Evolutionary conservation across 1,284 basidiomycete species (phyloP).

Genomic region (Exobasidium cylindrosporum): DNA sequence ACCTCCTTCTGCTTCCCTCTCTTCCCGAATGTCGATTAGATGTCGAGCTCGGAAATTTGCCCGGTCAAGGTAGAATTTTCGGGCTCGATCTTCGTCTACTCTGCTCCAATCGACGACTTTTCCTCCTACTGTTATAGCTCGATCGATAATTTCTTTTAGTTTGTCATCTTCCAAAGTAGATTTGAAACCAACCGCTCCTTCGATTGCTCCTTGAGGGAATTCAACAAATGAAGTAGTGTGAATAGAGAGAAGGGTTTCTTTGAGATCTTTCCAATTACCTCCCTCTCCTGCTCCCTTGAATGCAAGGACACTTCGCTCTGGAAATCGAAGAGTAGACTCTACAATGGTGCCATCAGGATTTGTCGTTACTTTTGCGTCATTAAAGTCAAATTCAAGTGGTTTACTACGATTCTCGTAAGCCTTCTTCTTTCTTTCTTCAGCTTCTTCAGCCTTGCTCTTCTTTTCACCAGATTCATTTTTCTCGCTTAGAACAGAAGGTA

Average conservation of each 20-base stretch:
- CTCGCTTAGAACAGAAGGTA: conserved; percentile 34
- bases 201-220: conserved; percentile 51
- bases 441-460: conserved; percentile 53
- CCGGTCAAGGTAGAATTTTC: conserved; percentile 70
- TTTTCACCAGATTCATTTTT: conserved; percentile 28
- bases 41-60: conserved; percentile 62
- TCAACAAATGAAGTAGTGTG: conserved; percentile 45
- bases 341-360: conserved; percentile 65
- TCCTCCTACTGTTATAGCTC: conserved; percentile 57
- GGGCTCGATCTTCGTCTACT: conserved; percentile 66
- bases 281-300: conserved; percentile 59
- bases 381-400: conserved; percentile 56
- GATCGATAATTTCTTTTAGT: conserved; percentile 57
- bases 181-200: conserved; percentile 57
- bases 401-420: conserved; percentile 54
- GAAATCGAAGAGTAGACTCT: conserved; percentile 64
- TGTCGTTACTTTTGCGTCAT: conserved; percentile 61
- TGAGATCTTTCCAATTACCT: conserved; percentile 59
- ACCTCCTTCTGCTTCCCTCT: conserved; percentile 62
- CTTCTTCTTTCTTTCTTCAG: conserved; percentile 53
- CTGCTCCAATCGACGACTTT: conserved; percentile 54
- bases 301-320: conserved; percentile 70
- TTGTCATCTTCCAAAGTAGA: conserved; percentile 58
- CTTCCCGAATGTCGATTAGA: conserved; percentile 56
- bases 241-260: conserved; percentile 47